Base-by-base conservation (phyloP, 768 basidiomycete species). In the Pluteus cervinus region DNA sequence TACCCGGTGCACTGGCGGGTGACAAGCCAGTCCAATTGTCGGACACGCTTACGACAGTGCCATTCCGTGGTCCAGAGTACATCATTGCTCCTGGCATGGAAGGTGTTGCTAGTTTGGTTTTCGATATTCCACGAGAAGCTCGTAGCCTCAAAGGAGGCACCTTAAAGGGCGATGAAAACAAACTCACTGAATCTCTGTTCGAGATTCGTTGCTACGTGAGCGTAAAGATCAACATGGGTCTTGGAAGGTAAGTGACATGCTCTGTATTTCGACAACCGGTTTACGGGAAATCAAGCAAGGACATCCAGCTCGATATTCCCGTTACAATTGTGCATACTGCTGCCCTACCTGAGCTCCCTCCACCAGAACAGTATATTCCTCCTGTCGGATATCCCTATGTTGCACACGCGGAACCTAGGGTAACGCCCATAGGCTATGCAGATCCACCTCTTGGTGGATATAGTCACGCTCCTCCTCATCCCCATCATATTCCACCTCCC, bases 1-100 rank as follows among this genome's bases (percentile, higher is more conserved):
- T 88, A 5, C 71, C 78, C 3, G 62, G 61, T 6, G 34, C 61
- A 11, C 57, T 61, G 12, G 40, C 61, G 14, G 48, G 57, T 2
- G 63, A 69, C 45, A 65, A 64, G 37, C 69, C 69, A 0, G 55
- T 86, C 24, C 72, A 79, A 39, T 65, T 83, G 8, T 78, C 77
- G 1, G 88, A 91, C 52, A 73, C 77, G 0, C 59, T 85, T 18
- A 71, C 75, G 2, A 76, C 72, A 8, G 77, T 88, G 12, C 71
- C 80, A 8, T 91, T 82, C 56, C 73, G 74, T 25, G 85, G 84
- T 3, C 68, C 72, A 20, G 87, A 89, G 48, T 89, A 88, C 46
- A 73, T 75, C 22, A 75, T 88, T 21, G 70, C 69, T 6, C 83
- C 85, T 1, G 84, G 83, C 12, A 69, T 68, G 3, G 87, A 89